Base-by-base conservation (phyloP, 2,329 filamentous ascomycete genomes). In the Ophiostoma pallidulum region DNA sequence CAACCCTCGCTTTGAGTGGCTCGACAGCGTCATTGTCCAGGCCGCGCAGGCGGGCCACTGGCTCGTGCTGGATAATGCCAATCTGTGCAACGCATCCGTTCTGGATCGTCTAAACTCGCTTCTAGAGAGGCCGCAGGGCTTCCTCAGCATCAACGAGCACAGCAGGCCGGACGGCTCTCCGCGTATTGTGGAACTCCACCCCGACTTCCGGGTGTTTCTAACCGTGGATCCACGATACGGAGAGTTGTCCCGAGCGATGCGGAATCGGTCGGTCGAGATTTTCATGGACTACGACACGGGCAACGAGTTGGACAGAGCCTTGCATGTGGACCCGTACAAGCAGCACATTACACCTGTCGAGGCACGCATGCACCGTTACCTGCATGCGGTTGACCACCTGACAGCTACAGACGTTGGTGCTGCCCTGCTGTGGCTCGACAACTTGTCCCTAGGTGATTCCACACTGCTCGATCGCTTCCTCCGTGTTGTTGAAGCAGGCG, bases 31-130 rank as follows among this genome's bases (percentile, higher is more conserved):
- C 41, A 81, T 98, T 37, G 84, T 97, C 41, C 84, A 89, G 57
- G 91, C 92, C 36, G 72, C 97, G 10, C 77, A 94, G 59, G 73
- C 83, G 56, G 92, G 92, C 13, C 78, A 89, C 51, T 98, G 92
- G 92, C 73, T 98, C 16, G 82, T 98, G 10, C 78, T 98, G 19
- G 92, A 98, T 65, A 96, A 98, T 64, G 92, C 94, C 51, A 98
- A 98, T 59, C 75, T 98, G 49, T 98, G 94, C 68, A 96, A 85
- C 59, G 84, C 91, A 20, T 95, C 91, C 7, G 92, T 98, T 1
- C 75, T 98, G 9, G 92, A 98, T 65, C 78, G 94, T 52, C 70
- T 98, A 44, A 98, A 98, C 63, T 97, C 92, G 0, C 70, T 98
- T 8, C 82, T 97, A 8, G 92, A 98, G 62, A 59, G 64, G 1